Evolutionary conservation across 2,329 filamentous ascomycete species (phyloP), one percentile per base, ranked within the genome.

Genomic region (Mycosphaerelloides madeirae): DNA sequence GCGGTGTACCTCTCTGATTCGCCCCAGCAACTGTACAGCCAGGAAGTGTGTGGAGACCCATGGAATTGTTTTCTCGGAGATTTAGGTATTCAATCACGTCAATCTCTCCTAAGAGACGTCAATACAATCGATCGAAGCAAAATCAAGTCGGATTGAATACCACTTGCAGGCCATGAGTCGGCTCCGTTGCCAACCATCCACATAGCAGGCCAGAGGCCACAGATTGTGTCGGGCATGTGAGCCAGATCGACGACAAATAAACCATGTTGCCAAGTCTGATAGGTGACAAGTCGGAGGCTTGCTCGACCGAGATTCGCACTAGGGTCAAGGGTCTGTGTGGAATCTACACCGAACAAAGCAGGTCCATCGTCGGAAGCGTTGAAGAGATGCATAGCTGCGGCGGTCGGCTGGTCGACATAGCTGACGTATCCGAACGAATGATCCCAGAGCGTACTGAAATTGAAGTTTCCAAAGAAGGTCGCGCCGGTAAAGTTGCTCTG

Each of bases 201-300:
- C 60, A 86, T 64, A 11, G 84, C 81, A 44, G 85, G 85, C 55
- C 85, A 88, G 19, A 79, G 75, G 19, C 85, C 85, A 54, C 85
- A 89, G 9, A 77, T 69, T 1, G 80, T 80, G 18, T 73, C 74
- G 2, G 85, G 84, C 83, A 89, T 88, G 54, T 89, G 84, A n/a
- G 72, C 71, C 40, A 88, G 76, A 61, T 89, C 85, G 14, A 83
- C 73, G 40, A 89, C 80, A 56, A 88, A 80, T 8, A 88, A 75
- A 1, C 83, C 84, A 54, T 81, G 74, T 19, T 73, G 78, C 63
- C 80, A 89, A 4, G 71, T 65, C 41, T 78, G 71, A 42, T 78
- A 81, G 63, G 81, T 85, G 37, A 79, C 78, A 8, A 94, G 67
- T 14, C 87, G 82, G 25, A 88, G 79, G 20, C 84, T 88, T 41